Evolutionary conservation across 1,284 basidiomycete genomes (phyloP).

Genomic region (Somion occarium): DNA sequence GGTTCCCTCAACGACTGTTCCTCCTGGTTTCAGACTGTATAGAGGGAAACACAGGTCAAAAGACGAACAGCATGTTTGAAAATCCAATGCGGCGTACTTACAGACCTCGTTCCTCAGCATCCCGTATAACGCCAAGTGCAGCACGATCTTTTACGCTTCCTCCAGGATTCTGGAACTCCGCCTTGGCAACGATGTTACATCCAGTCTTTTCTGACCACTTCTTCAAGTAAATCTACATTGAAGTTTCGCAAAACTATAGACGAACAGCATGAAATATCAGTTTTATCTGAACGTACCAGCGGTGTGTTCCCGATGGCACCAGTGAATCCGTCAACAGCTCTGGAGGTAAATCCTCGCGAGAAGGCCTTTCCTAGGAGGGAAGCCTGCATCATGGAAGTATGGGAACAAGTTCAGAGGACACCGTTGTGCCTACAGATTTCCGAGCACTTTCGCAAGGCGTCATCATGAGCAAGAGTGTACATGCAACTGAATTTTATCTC

Average conservation of each 20-base stretch:
- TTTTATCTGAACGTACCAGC: constrained; percentile 48
- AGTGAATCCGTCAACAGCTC: constrained; percentile 75
- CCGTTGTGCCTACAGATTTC: neutral
- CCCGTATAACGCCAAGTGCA: constrained; percentile 83
- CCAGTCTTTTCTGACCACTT: constrained; percentile 85
- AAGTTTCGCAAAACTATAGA: constrained; percentile 9
- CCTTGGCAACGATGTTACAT: constrained; percentile 90
- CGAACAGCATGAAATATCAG: neutral
- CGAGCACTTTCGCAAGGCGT: constrained; percentile 19
- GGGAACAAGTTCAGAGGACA: neutral
- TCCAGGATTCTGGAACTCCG: constrained; percentile 99
- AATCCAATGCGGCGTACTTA: constrained; percentile 31
- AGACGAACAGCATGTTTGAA: neutral
- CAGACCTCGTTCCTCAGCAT: constrained; percentile 86
- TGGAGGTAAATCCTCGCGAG: constrained; percentile 46
- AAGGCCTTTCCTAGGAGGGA: constrained; percentile 17
- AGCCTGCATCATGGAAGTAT: constrained; percentile 17
- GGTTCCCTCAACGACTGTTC: constrained; percentile 96
- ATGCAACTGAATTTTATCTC: constrained; percentile 9
- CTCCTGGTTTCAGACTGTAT: constrained; percentile 80
- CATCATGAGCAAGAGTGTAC: constrained; percentile 25
- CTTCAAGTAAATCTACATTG: constrained; percentile 83
- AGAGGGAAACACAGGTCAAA: neutral
- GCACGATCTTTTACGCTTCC: constrained; percentile 98
- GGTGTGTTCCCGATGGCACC: constrained; percentile 95